phyloP scores from a whole-genome alignment of 2,329 filamentous ascomycete genomes.

The Helotiales sp. region DNA sequence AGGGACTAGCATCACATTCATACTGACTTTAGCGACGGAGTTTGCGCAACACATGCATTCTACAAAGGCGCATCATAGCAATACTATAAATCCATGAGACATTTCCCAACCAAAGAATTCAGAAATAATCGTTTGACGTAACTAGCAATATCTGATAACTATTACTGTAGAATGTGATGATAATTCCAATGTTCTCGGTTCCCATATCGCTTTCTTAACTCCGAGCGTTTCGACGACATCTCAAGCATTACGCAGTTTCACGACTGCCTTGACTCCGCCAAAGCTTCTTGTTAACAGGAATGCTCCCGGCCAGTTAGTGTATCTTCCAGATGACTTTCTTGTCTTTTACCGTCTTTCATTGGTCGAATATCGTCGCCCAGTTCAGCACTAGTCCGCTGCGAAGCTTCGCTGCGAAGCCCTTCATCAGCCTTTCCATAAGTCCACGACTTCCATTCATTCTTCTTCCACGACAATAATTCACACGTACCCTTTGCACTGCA shows the following conservation, averaged over 20 bases:
- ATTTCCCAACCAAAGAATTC: not conserved
- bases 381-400: not conserved
- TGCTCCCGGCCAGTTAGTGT: not conserved
- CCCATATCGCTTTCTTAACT: not conserved
- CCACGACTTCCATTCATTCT: constrained; percentile 1
- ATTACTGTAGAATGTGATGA: not conserved
- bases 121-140: not conserved
- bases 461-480: not conserved
- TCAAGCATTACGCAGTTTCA: constrained; percentile 1
- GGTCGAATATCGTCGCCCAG: not conserved
- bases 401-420: constrained; percentile 9
- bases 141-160: not conserved
- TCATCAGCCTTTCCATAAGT: constrained; percentile 18
- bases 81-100: not conserved
- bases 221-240: not conserved
- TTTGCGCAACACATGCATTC: constrained; percentile 1
- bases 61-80: not conserved
- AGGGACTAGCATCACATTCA: not conserved
- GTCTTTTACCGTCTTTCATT: not conserved
- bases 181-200: not conserved
- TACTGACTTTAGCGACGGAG: constrained; percentile 14
- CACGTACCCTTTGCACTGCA: not conserved
- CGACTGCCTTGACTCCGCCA: not conserved
- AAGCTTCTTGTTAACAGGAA: not conserved
- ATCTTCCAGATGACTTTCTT: not conserved